Evolutionary conservation across 352 stramenopile genomes (phyloP), one percentile per base, ranked within the genome.

Genomic region (Hyphochytrium catenoides): DNA sequence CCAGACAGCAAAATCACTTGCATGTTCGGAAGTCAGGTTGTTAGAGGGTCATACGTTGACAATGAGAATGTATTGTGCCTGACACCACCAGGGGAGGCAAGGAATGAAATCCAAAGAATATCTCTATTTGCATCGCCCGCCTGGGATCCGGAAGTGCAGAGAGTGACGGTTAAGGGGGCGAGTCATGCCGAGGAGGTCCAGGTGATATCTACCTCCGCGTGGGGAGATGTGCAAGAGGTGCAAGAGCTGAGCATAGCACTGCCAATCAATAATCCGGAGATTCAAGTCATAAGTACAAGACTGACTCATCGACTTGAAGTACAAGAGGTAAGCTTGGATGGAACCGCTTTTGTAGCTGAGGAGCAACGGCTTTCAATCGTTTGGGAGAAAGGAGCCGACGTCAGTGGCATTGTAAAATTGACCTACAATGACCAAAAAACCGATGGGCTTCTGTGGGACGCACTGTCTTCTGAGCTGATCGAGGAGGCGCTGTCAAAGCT

Each of bases 141-240:
- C 16, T 19, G 3, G 4, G 4, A 24, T 8, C 38, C 38, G 7
- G 39, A 28, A 9, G 28, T 44, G 1, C 28, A 38, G 26, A 17
- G 21, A 1, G 15, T 44, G 16, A 44, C 38, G 26, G 39, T 32
- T 1, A 44, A 28, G 38, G 53, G 17, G 28, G 42, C 9, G 31
- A 34, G 12, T n/a, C 43, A 22, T 33, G 53, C 32, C 39, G 52
- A 8, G 48, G 52, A 65, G 26, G 40, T 65, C 5, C 56, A 65
- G 33, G 48, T 57, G 16, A n/a, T 65, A 8, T 57, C 56, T 0
- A 65, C 56, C 8, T 59, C 59, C 44, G 49, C 31, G 2, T 65
- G 56, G 56, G 51, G 49, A 26, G 28, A 33, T 12, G 36, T 45
- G 4, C 25, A 31, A 9, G 46, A 62, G 20, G 34, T 61, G 8